Evolutionary conservation across 2,329 filamentous ascomycete species (phyloP).

Genomic region (Malbranchea zuffiana): DNA sequence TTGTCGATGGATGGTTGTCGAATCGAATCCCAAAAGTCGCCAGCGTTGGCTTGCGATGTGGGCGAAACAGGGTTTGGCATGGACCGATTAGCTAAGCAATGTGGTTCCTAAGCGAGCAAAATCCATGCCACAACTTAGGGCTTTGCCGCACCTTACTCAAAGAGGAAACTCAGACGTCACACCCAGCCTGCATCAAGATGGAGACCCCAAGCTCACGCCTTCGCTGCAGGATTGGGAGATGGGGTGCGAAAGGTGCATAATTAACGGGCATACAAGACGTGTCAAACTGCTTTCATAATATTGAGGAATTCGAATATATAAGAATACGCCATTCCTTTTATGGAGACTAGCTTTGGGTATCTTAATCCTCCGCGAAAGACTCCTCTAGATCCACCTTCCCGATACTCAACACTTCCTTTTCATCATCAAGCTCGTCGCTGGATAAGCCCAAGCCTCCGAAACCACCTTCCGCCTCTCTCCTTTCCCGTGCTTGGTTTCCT

Average conservation of each 20-base stretch:
- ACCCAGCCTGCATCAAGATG: too few species aligned
- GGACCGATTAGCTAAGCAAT: slow-evolving; percentile 17
- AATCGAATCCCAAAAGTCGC: slow-evolving; percentile 14
- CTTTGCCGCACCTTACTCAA: slow-evolving; percentile 8
- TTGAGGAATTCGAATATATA: too few species aligned
- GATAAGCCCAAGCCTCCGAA: slow-evolving; percentile 73
- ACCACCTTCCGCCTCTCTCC: slow-evolving; percentile 83
- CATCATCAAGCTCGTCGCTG: slow-evolving; percentile 87
- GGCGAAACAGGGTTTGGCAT: slow-evolving; percentile 9
- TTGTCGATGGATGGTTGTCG: slow-evolving; percentile 15
- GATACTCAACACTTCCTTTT: slow-evolving; percentile 91
- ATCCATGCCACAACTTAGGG: slow-evolving; percentile 16
- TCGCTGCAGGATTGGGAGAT: too few species aligned
- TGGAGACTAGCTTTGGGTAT: too few species aligned
- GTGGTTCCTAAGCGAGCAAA: slow-evolving; percentile 17
- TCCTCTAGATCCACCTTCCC: slow-evolving; percentile 73
- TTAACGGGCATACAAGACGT: too few species aligned
- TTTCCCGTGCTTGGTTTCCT: slow-evolving; percentile 76
- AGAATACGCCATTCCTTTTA: too few species aligned
- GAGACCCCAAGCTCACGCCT: too few species aligned
- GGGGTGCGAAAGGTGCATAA: too few species aligned
- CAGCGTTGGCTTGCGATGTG: slow-evolving; percentile 7
- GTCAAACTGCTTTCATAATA: too few species aligned
- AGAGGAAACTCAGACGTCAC: slow-evolving; percentile 3
- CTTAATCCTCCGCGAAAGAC: slow-evolving; percentile 25